Evolutionary conservation across 73 alveolate genomes (phyloP).

Genomic region (Tetrahymena elliotti): DNA sequence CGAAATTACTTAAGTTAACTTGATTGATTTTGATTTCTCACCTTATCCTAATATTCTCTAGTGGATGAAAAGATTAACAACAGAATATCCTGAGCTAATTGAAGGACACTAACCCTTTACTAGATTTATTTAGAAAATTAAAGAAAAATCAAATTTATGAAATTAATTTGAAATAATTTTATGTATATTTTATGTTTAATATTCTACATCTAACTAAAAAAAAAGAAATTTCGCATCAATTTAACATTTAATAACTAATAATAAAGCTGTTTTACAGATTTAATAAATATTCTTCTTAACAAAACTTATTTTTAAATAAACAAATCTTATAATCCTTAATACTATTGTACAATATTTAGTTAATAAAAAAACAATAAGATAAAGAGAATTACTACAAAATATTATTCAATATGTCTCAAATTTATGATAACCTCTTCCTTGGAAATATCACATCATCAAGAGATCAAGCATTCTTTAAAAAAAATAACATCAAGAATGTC

Average conservation of each 20-base stretch:
- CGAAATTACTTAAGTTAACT: constrained; percentile 24
- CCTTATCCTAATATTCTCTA: constrained; percentile 20
- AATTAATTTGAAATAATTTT: no score
- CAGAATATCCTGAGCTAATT: not conserved
- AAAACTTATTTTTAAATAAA: no score
- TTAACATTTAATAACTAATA: not conserved
- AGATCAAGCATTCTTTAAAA: not conserved
- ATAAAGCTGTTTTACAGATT: not conserved
- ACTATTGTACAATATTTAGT: no score
- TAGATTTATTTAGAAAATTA: not conserved
- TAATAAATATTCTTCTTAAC: not conserved
- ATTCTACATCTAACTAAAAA: not conserved
- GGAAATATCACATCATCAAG: not conserved
- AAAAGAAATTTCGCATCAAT: not conserved
- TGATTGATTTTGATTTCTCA: constrained; percentile 33
- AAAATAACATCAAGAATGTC: not conserved
- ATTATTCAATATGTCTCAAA: not conserved
- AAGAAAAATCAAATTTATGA: not conserved
- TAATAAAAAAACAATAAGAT: not conserved
- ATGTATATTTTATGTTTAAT: not conserved
- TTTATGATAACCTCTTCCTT: not conserved
- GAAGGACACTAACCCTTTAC: not conserved
- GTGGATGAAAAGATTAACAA: constrained; percentile 32
- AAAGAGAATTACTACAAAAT: not conserved
- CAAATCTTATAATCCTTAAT: no score